Conservation (phyloP, 2,329 filamentous ascomycete genomes). For the Fusarium sp. region DNA sequence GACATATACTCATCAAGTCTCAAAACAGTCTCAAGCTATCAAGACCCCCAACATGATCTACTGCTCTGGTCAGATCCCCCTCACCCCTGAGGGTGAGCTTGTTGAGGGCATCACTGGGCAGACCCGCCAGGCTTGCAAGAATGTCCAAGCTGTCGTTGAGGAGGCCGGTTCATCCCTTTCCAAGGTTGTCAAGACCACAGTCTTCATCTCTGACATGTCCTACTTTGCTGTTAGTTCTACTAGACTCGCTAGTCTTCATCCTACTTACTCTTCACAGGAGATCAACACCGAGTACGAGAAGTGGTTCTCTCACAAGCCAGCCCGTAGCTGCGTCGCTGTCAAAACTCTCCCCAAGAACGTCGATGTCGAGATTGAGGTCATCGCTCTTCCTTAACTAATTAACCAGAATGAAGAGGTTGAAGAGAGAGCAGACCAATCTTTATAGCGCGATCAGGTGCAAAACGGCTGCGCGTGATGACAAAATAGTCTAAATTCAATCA, state of each 20-base stretch:
- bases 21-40: slow-evolving; percentile 70
- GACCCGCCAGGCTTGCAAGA: slow-evolving; percentile 74
- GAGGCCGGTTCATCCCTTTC: slow-evolving; percentile 82
- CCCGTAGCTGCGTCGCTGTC: slow-evolving; percentile 90
- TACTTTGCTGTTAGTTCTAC: slow-evolving; percentile 73
- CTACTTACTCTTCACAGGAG: slow-evolving; percentile 55
- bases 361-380: slow-evolving; percentile 90
- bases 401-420: neutral
- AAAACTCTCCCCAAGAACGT: slow-evolving; percentile 89
- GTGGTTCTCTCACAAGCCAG: slow-evolving; percentile 85
- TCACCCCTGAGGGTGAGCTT: slow-evolving; percentile 66
- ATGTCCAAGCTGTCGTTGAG: slow-evolving; percentile 84
- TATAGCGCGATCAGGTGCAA: slow-evolving; percentile 2
- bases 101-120: slow-evolving; percentile 72
- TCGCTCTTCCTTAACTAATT: slow-evolving; percentile 72
- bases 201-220: slow-evolving; percentile 92
- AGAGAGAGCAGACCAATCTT: neutral
- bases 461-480: neutral
- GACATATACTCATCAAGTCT: slow-evolving; percentile 23
- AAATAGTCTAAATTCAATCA: neutral
- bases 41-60: slow-evolving; percentile 74
- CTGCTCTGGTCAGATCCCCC: slow-evolving; percentile 79
- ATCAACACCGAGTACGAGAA: slow-evolving; percentile 90
- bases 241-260: too few species aligned
- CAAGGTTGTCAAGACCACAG: slow-evolving; percentile 89